phyloP scores from a whole-genome alignment of 2,329 filamentous ascomycete species.

The Xylariomycetidae sp. region DNA sequence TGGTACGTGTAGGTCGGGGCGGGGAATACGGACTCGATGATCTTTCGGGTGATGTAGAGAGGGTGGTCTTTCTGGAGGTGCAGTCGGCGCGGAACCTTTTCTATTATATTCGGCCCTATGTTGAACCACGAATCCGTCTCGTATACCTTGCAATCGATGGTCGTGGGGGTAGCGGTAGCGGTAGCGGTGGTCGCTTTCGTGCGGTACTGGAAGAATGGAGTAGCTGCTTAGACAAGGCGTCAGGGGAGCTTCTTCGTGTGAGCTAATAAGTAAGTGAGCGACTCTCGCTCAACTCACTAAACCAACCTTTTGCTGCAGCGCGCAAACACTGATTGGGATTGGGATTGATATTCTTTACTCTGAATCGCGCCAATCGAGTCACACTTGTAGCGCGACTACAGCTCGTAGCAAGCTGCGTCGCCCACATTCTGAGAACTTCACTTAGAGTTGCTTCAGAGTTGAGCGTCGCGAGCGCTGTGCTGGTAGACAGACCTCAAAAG shows the following conservation, averaged over 20 bases:
- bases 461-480: no score
- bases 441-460: no score
- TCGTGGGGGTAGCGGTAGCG: slow-evolving; percentile 52
- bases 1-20: slow-evolving; percentile 68
- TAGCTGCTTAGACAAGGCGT: slow-evolving; percentile 10
- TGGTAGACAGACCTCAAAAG: no score
- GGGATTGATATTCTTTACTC: no score
- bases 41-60: slow-evolving; percentile 80
- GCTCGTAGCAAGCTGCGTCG: no score
- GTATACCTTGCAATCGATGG: slow-evolving; percentile 61
- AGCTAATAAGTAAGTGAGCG: no score
- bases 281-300: no score
- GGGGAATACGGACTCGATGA: slow-evolving; percentile 88
- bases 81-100: slow-evolving; percentile 70
- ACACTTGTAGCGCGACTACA: no score
- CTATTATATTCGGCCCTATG: slow-evolving; percentile 68
- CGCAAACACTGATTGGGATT: no score
- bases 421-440: no score
- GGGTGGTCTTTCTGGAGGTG: slow-evolving; percentile 91
- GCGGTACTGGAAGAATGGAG: slow-evolving; percentile 9
- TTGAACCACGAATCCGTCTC: slow-evolving; percentile 80
- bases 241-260: slow-evolving; percentile 12
- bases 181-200: slow-evolving; percentile 36
- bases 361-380: no score
- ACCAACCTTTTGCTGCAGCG: no score